phyloP scores from a whole-genome alignment of 441 rosid species.

The Erodium texanum region DNA sequence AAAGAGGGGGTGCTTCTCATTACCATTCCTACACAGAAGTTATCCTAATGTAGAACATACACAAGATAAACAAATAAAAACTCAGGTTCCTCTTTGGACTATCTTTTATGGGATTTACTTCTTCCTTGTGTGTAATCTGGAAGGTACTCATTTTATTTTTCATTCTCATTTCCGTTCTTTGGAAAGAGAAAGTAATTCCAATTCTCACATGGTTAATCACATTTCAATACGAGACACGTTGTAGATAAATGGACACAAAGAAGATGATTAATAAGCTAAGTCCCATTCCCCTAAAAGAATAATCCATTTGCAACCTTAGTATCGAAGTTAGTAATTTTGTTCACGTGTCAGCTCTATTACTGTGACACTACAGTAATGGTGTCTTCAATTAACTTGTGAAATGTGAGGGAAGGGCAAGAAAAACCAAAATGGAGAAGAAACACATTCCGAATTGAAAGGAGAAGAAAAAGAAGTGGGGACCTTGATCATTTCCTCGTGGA shows the following conservation, averaged over 20 bases:
- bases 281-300: neutral
- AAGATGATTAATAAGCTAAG: neutral
- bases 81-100: neutral
- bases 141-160: neutral
- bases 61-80: neutral
- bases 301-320: neutral
- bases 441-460: neutral
- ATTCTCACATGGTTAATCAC: neutral
- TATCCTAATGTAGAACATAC: too few relatives aligned
- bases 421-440: neutral
- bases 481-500: constrained; percentile 98
- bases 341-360: neutral
- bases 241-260: neutral
- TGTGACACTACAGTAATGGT: too few relatives aligned
- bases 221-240: too few relatives aligned
- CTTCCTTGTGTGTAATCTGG: neutral
- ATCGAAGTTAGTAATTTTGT: neutral
- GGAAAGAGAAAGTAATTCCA: neutral
- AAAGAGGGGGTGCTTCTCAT: neutral
- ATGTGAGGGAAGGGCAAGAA: neutral
- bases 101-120: neutral
- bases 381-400: too few relatives aligned
- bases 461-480: constrained; percentile 21
- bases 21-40: too few relatives aligned
- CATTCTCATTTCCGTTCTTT: neutral